phyloP scores from a whole-genome alignment of 257 asterid genomes.

The Capsicum pubescens region DNA sequence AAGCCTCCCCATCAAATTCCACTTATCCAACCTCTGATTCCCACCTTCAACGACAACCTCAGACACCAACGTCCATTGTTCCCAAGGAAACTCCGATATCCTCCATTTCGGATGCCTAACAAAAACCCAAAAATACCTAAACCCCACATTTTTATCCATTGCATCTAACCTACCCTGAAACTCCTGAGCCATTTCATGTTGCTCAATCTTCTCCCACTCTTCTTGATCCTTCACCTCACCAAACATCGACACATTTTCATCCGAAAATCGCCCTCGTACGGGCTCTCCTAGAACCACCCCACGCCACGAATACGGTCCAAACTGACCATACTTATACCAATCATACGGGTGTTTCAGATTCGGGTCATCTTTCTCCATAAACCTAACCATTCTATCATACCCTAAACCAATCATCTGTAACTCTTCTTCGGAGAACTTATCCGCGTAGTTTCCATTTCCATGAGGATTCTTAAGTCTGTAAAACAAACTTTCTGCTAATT shows the following conservation, averaged over 20 bases:
- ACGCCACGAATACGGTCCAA: conserved; percentile 98
- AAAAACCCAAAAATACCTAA: conserved; percentile 82
- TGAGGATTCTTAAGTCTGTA: conserved; percentile 85
- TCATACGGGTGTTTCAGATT: conserved; percentile 91
- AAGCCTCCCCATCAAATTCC: conserved; percentile 95
- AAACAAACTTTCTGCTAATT: conserved; percentile 74
- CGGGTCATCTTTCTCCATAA: conserved; percentile 93
- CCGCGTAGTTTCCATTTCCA: conserved; percentile 76
- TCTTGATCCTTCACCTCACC: conserved; percentile 83
- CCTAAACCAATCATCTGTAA: conserved; percentile 96
- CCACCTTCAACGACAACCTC: conserved; percentile 89
- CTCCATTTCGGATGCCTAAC: conserved; percentile 96
- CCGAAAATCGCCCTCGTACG: conserved; percentile 70
- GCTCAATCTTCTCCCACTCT: conserved; percentile 97
- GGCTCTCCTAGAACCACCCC: conserved; percentile 97
- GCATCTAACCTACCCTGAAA: conserved; percentile 63
- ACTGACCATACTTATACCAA: conserved; percentile 94
- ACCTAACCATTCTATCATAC: conserved; percentile 87
- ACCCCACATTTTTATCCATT: conserved; percentile 59
- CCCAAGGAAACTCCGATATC: conserved; percentile 82
- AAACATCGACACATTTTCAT: conserved; percentile 77
- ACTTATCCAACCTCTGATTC: conserved; percentile 84
- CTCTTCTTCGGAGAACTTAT: conserved; percentile 83
- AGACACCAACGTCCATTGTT: conserved; percentile 93
- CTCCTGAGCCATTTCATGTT: conserved; percentile 76